Evolutionary conservation across 306 rosid genomes (phyloP).

Genomic region (Rosa persica): DNA sequence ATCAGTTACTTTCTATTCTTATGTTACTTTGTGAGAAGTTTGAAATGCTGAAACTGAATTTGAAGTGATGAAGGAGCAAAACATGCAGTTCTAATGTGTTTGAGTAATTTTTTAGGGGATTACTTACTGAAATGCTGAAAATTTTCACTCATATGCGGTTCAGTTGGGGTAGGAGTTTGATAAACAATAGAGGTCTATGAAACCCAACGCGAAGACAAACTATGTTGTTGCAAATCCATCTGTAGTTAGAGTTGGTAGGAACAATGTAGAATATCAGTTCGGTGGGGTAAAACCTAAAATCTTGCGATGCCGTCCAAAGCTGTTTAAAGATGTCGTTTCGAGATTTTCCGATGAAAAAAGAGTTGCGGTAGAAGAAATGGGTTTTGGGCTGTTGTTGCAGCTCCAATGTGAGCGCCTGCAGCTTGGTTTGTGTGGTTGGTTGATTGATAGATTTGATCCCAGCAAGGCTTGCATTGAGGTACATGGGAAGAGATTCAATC

Average conservation of each 20-base stretch:
- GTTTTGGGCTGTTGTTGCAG: constrained; percentile 2
- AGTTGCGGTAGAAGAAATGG: not conserved
- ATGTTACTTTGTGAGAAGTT: not conserved
- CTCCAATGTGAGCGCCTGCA: not conserved
- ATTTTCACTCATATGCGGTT: not conserved
- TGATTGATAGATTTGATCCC: constrained; percentile 7
- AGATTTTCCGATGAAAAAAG: not conserved
- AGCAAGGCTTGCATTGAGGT: not conserved
- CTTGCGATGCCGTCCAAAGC: not conserved
- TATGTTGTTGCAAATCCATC: not conserved
- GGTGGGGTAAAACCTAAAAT: not conserved
- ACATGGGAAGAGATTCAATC: constrained; percentile 1
- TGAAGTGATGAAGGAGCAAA: not conserved
- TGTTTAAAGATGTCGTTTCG: not conserved
- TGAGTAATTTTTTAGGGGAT: not conserved
- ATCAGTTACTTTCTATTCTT: not conserved
- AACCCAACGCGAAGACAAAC: not conserved
- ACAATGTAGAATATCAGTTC: not conserved
- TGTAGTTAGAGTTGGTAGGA: not conserved
- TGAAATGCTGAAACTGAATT: not conserved
- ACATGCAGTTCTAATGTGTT: not conserved
- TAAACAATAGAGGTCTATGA: not conserved
- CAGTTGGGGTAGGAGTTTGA: not conserved
- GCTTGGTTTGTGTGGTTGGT: constrained; percentile 10
- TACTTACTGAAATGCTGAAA: not conserved